Conservation (phyloP, 2,329 filamentous ascomycete species). For the Cercospora beticola region DNA sequence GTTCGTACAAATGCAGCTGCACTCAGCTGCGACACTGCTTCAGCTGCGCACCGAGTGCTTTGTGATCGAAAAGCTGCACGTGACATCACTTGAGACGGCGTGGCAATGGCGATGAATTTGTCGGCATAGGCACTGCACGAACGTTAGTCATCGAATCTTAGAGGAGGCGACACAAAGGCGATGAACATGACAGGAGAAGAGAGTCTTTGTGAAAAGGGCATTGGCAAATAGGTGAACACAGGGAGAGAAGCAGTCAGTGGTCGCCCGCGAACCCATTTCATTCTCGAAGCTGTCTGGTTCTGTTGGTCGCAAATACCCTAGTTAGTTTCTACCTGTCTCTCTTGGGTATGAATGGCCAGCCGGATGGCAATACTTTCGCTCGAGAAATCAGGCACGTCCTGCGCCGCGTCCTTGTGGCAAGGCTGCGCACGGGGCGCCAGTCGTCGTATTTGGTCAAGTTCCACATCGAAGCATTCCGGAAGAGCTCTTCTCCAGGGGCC, state of each 20-base stretch:
- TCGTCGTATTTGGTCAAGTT: not conserved
- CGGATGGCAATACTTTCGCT: not conserved
- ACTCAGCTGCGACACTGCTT: not conserved
- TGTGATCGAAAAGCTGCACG: not conserved
- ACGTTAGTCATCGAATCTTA: not conserved
- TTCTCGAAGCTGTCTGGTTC: not conserved
- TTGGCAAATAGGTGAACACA: not conserved
- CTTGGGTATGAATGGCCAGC: not conserved
- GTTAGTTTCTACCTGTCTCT: not conserved
- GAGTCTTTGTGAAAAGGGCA: not conserved
- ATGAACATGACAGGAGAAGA: not conserved
- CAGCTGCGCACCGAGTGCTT: not conserved
- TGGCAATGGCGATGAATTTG: not conserved
- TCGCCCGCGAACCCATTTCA: not conserved
- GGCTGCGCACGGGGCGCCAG: not conserved
- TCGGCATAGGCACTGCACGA: not conserved
- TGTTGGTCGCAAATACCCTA: not conserved
- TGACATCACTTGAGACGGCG: not conserved
- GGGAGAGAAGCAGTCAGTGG: not conserved
- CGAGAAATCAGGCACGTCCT: not conserved
- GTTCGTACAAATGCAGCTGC: not conserved
- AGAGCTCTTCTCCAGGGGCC: not conserved
- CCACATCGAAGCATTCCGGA: not conserved
- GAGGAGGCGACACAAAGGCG: not conserved
- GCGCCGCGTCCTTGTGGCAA: not conserved